Conservation (phyloP, 1,284 basidiomycete species). For the Caloboletus inedulis region DNA sequence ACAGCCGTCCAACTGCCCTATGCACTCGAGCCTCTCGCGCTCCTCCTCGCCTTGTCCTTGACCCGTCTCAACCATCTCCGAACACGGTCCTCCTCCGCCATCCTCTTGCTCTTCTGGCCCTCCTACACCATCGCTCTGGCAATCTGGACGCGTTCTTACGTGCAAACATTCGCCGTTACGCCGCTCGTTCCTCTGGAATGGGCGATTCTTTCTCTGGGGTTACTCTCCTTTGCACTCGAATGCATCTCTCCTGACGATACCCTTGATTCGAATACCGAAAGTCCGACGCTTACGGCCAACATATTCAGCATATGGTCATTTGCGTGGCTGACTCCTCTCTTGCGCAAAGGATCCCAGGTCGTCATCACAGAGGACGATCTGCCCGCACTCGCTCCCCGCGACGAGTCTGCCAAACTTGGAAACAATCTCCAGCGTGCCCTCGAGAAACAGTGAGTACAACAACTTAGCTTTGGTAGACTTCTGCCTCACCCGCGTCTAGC, state of each 20-base stretch:
- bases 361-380: slow-evolving; percentile 79
- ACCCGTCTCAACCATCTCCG: slow-evolving; percentile 74
- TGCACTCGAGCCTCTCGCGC: slow-evolving; percentile 55
- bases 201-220: slow-evolving; percentile 46
- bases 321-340: slow-evolving; percentile 75
- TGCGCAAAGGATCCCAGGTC: slow-evolving; percentile 62
- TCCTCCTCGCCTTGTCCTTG: slow-evolving; percentile 45
- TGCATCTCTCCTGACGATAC: slow-evolving; percentile 64
- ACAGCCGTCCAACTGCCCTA: slow-evolving; percentile 51
- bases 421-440: slow-evolving; percentile 58
- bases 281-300: slow-evolving; percentile 78
- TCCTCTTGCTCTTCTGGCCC: slow-evolving; percentile 85
- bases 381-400: slow-evolving; percentile 60
- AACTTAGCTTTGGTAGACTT: neutral
- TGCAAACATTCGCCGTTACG: slow-evolving; percentile 19
- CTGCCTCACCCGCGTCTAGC: slow-evolving; percentile 15
- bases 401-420: slow-evolving; percentile 75
- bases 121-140: slow-evolving; percentile 52
- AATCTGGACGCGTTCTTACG: slow-evolving; percentile 63
- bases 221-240: slow-evolving; percentile 66
- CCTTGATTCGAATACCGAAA: slow-evolving; percentile 56
- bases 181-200: slow-evolving; percentile 49
- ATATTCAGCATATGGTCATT: slow-evolving; percentile 79
- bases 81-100: slow-evolving; percentile 72
- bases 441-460: slow-evolving; percentile 50